These are phyloP conservation scores for Stachybotrys chartarum DNA, from an alignment of 2,329 filamentous ascomycete species.

Conservation along the genomic window DNA sequence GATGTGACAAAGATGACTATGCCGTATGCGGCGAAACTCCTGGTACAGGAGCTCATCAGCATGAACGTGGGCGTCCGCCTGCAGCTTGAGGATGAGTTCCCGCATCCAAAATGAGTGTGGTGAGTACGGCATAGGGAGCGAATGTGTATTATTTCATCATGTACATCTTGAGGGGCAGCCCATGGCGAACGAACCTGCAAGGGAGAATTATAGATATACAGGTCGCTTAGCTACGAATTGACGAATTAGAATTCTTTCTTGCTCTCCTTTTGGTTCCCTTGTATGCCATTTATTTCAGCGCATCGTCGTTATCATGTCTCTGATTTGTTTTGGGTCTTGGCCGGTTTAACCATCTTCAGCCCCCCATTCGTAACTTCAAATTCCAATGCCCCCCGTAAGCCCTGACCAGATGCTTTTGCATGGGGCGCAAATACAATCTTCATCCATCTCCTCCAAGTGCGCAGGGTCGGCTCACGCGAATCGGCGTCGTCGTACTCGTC, in stretches of 20 bases:
- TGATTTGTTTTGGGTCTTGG: constrained; percentile 4
- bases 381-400: constrained; percentile 48
- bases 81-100: constrained; percentile 91
- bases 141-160: constrained; percentile 1
- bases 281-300: too few species aligned
- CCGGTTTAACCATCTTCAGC: constrained; percentile 26
- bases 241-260: not conserved
- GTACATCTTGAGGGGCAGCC: not conserved
- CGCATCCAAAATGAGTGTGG: constrained; percentile 42
- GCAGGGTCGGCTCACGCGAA: constrained; percentile 36
- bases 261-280: not conserved
- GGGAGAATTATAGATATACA: not conserved
- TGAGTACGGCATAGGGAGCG: constrained; percentile 6
- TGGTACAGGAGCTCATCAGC: constrained; percentile 92
- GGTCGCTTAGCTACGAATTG: not conserved
- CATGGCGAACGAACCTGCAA: not conserved
- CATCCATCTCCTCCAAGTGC: constrained; percentile 66
- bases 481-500: constrained; percentile 35
- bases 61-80: constrained; percentile 97
- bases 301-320: not conserved
- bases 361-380: constrained; percentile 72
- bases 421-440: constrained; percentile 89
- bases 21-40: constrained; percentile 92
- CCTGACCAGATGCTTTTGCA: constrained; percentile 44
- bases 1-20: constrained; percentile 90